A percentile compares a stretch with the other conserved stretches of the same genome.
These are phyloP conservation scores for Sicyos edulis DNA, from an alignment of 306 rosid genomes.

Conservation along the genomic window DNA sequence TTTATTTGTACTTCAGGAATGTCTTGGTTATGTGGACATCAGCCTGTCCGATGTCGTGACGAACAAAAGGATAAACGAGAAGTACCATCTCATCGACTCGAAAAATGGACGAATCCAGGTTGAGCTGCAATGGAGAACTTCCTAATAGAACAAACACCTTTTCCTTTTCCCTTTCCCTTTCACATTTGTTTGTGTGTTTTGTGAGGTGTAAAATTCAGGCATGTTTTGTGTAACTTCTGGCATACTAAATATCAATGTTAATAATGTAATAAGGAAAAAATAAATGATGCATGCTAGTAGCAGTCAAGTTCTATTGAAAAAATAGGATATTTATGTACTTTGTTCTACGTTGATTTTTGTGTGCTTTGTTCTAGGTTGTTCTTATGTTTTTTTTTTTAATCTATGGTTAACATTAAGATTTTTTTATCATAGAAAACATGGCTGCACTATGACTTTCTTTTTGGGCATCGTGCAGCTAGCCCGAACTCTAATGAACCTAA, in stretches of 20 bases:
- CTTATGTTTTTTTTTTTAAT: not conserved
- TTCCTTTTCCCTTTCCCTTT: no score
- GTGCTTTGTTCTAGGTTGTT: not conserved
- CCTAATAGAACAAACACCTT: not conserved
- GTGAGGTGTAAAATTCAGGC: not conserved
- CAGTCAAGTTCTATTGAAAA: not conserved
- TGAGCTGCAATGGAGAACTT: conserved; percentile 35
- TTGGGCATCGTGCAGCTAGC: not conserved
- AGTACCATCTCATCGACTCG: conserved; percentile 67
- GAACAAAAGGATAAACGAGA: conserved; percentile 73
- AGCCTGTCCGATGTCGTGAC: conserved; percentile 60
- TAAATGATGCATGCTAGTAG: not conserved
- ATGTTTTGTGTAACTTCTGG: not conserved
- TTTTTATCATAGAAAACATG: not conserved
- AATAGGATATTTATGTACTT: not conserved
- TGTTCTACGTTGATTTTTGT: not conserved
- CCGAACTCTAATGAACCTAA: not conserved
- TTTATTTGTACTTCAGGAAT: conserved; percentile 44
- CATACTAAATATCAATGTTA: not conserved
- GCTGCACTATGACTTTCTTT: not conserved
- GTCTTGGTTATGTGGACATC: conserved; percentile 72
- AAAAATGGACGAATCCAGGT: conserved; percentile 66
- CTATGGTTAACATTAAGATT: not conserved
- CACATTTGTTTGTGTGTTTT: not conserved
- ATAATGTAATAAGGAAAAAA: not conserved